Conservation (phyloP, 805 yeast genomes). For the Candida pseudofarinosa region DNA sequence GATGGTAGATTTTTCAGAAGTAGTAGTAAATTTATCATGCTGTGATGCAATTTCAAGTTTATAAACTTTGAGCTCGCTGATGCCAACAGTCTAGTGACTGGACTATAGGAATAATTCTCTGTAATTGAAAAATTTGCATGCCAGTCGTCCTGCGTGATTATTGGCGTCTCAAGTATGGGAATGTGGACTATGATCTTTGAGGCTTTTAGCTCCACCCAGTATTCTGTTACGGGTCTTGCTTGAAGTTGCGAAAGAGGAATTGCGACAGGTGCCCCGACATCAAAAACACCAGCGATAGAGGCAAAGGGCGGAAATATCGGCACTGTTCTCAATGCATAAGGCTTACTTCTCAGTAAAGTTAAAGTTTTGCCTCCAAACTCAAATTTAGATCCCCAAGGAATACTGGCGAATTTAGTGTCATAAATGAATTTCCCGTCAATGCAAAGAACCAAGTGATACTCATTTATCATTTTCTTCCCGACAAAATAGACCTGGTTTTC, state of each 20-base stretch:
- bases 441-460: constrained; percentile 24
- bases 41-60: background rate
- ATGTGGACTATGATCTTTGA: constrained; percentile 19
- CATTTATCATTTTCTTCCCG: constrained; percentile 5
- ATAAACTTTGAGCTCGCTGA: background rate
- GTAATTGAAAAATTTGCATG: constrained; percentile 13
- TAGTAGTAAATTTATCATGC: background rate
- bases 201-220: constrained; percentile 26
- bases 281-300: constrained; percentile 20
- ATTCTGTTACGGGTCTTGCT: constrained; percentile 20
- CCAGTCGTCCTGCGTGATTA: constrained; percentile 19
- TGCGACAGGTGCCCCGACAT: background rate
- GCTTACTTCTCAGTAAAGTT: constrained; percentile 18
- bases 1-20: background rate
- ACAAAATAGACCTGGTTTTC: constrained; percentile 18
- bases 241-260: constrained; percentile 19
- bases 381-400: constrained; percentile 22
- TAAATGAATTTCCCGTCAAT: constrained; percentile 24
- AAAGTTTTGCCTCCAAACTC: constrained; percentile 9
- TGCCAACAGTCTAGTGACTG: background rate
- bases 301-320: constrained; percentile 26
- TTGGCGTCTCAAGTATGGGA: constrained; percentile 28
- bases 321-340: constrained; percentile 15
- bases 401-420: constrained; percentile 13
- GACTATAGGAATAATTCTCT: constrained; percentile 17